These are phyloP conservation scores for Tetrastigma voinierianum DNA, from an alignment of 164 flowering plant genomes.

Conservation along the genomic window DNA sequence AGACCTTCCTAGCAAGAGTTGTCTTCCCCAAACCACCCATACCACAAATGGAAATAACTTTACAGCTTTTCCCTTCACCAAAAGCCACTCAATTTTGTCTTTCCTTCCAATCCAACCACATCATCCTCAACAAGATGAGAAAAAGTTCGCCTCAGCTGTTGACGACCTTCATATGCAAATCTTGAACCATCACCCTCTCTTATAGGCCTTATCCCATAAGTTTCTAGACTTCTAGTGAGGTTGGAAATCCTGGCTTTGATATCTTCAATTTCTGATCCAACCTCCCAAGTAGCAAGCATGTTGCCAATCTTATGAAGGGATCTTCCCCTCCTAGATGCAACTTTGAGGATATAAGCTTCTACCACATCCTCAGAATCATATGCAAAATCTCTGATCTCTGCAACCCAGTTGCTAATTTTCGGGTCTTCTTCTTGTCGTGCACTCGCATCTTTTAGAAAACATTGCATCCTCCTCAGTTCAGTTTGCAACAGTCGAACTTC, in stretches of 20 bases:
- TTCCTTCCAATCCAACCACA: conserved; percentile 12
- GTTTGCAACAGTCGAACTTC: too few relatives aligned
- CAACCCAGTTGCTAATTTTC: conserved; percentile 32
- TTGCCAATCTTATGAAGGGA: neutral
- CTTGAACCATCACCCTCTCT: neutral
- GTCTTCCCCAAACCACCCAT: conserved; percentile 32
- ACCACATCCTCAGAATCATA: conserved; percentile 34
- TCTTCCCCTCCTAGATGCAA: neutral
- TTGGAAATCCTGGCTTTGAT: conserved; percentile 8
- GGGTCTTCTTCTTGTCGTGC: too few relatives aligned
- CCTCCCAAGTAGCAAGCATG: conserved; percentile 4
- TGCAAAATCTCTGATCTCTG: conserved; percentile 29
- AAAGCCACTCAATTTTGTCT: too few relatives aligned
- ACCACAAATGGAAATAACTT: conserved; percentile 13
- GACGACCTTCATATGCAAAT: neutral
- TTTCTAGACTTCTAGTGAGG: conserved; percentile 4
- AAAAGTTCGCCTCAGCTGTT: conserved; percentile 4
- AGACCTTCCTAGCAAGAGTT: conserved; percentile 24
- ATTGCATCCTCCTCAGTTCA: too few relatives aligned
- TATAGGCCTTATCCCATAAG: conserved; percentile 11
- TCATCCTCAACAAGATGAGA: conserved; percentile 8
- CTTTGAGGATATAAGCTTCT: conserved; percentile 18
- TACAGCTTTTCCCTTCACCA: neutral
- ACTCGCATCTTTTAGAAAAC: too few relatives aligned
- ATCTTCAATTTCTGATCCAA: conserved; percentile 10